phyloP scores from a whole-genome alignment of 2,329 filamentous ascomycete species.

The Trichoderma brevicompactum region DNA sequence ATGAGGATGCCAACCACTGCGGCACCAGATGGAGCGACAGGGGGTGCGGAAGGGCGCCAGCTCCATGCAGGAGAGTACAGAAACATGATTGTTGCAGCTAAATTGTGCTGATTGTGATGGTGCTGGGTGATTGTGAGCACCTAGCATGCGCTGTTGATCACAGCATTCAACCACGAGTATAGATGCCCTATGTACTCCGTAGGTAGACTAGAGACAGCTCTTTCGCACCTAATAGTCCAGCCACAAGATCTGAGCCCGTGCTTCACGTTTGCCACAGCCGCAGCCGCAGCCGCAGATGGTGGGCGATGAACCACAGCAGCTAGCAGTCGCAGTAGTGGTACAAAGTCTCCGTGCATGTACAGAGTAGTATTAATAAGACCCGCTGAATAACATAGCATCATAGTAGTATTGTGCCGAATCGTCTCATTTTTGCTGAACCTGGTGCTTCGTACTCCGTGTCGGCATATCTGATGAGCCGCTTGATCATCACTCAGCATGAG shows the following conservation, averaged over 20 bases:
- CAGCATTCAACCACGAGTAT: not conserved
- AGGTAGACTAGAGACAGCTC: not conserved
- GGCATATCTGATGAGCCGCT: not conserved
- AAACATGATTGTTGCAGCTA: constrained; percentile 1
- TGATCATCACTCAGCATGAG: not conserved
- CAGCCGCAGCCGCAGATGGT: constrained; percentile 12
- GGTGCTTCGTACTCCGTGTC: not conserved
- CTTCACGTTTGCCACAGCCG: constrained; percentile 17
- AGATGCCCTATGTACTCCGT: not conserved
- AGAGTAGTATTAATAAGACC: not conserved
- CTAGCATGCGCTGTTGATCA: not conserved
- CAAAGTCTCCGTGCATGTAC: too few relatives aligned
- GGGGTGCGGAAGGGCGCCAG: constrained; percentile 20
- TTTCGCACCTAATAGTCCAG: not conserved
- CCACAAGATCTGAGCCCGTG: constrained; percentile 22
- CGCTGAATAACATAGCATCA: not conserved
- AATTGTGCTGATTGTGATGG: not conserved
- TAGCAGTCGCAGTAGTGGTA: not conserved
- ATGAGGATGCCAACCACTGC: constrained; percentile 10
- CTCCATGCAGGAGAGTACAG: constrained; percentile 9
- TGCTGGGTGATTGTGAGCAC: not conserved
- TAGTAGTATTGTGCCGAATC: not conserved
- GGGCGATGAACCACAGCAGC: not conserved
- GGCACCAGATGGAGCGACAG: constrained; percentile 3
- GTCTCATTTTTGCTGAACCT: not conserved